Evolutionary conservation across 1,139 yeast genomes (phyloP).

Genomic region (Yamadazyma conglobata): DNA sequence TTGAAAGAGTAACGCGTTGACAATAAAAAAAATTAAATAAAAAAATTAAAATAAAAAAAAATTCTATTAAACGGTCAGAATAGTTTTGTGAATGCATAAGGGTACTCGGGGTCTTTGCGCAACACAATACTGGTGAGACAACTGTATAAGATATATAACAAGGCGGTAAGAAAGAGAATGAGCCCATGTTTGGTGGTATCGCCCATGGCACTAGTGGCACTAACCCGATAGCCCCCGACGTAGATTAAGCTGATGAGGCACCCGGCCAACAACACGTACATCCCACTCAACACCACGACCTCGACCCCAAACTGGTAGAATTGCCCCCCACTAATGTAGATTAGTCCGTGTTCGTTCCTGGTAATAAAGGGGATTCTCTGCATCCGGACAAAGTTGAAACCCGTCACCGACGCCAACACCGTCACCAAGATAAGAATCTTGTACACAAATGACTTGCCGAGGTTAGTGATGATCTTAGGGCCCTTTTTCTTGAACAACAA

Average conservation of each 20-base stretch:
- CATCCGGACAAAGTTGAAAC: constrained; percentile 61
- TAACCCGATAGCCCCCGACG: constrained; percentile 30
- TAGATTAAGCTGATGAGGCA: constrained; percentile 36
- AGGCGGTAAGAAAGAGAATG: constrained; percentile 17
- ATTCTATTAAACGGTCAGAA: constrained; percentile 20
- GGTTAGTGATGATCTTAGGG: constrained; percentile 30
- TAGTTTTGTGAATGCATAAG: constrained; percentile 33
- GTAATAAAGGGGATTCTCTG: constrained; percentile 64
- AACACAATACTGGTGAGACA: constrained; percentile 37
- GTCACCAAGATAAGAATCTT: constrained; percentile 36
- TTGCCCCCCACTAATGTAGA: constrained; percentile 59
- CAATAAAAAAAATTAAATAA: too few relatives aligned
- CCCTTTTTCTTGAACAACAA: constrained; percentile 49
- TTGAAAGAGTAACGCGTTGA: too few relatives aligned
- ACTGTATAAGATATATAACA: constrained; percentile 32
- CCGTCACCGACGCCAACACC: constrained; percentile 49
- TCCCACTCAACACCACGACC: constrained; percentile 45
- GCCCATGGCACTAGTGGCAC: constrained; percentile 18
- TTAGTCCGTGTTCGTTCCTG: constrained; percentile 39
- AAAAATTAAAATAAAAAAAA: too few relatives aligned
- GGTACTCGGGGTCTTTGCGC: constrained; percentile 41
- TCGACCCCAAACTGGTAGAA: constrained; percentile 72
- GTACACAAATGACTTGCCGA: constrained; percentile 32
- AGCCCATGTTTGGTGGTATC: constrained; percentile 17
- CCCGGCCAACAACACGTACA: constrained; percentile 45